Conservation (phyloP, 1,284 basidiomycete species). For the Athelia sp. region DNA sequence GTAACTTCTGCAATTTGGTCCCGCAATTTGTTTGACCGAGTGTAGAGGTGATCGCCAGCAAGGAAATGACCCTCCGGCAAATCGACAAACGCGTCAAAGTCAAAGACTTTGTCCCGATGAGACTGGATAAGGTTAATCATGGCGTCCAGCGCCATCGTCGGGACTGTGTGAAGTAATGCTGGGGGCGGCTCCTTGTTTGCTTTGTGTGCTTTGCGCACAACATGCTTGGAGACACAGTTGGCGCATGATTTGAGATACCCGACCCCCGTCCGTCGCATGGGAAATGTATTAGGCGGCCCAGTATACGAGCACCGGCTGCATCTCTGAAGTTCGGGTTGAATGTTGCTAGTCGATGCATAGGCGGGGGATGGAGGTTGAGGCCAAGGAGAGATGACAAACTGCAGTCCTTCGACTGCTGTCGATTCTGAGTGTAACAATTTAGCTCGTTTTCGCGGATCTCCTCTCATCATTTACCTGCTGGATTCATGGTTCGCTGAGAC, state of each 20-base stretch:
- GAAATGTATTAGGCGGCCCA: neutral
- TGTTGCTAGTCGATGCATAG: neutral
- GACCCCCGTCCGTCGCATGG: neutral
- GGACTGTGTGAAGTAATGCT: neutral
- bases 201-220: neutral
- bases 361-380: too few relatives aligned
- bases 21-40: slow-evolving; percentile 27
- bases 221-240: neutral
- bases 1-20: slow-evolving; percentile 27
- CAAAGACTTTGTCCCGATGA: slow-evolving; percentile 11
- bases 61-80: slow-evolving; percentile 23
- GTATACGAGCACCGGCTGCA: slow-evolving; percentile 1
- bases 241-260: slow-evolving; percentile 1
- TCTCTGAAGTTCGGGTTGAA: neutral
- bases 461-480: too few relatives aligned
- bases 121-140: neutral
- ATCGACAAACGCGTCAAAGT: slow-evolving; percentile 29
- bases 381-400: too few relatives aligned
- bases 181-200: neutral
- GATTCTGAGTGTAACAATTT: too few relatives aligned
- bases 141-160: neutral
- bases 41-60: slow-evolving; percentile 25
- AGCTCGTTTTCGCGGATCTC: too few relatives aligned
- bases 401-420: too few relatives aligned
- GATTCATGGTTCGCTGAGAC: too few relatives aligned